phyloP scores from a whole-genome alignment of 148 eudicot genomes.

The Vaccinium macrocarpon region DNA sequence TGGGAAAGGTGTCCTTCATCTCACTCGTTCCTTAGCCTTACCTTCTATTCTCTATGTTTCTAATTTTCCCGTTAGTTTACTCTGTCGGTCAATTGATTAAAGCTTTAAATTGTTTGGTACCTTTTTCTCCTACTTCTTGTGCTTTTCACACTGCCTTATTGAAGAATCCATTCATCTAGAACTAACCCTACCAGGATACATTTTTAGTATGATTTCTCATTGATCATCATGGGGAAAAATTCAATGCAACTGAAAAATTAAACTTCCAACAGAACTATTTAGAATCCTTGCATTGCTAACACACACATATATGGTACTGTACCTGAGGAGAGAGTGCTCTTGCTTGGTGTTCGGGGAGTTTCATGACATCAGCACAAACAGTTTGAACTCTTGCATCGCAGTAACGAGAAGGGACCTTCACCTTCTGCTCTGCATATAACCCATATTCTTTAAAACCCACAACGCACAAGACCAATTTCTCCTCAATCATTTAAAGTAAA shows the following conservation, averaged over 20 bases:
- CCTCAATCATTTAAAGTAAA: not conserved
- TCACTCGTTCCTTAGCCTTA: too few species aligned
- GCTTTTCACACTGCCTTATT: not conserved
- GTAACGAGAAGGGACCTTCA: constrained; percentile 70
- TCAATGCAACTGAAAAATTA: not conserved
- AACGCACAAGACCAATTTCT: constrained; percentile 8
- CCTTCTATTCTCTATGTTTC: too few species aligned
- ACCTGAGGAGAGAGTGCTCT: constrained; percentile 81
- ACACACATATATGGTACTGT: not conserved
- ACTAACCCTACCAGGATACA: not conserved
- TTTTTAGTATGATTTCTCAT: not conserved
- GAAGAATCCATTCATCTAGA: not conserved
- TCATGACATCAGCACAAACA: constrained; percentile 76
- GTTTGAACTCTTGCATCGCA: constrained; percentile 89
- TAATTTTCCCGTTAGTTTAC: too few species aligned
- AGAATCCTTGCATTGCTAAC: not conserved
- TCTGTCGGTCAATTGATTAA: too few species aligned
- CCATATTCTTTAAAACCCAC: constrained; percentile 11
- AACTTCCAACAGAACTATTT: not conserved
- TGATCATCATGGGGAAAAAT: not conserved
- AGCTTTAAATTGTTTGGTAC: too few species aligned
- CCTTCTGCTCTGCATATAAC: constrained; percentile 72
- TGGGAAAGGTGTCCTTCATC: too few species aligned
- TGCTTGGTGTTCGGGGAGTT: constrained; percentile 54
- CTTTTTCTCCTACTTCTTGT: too few species aligned